Evolutionary conservation across 2,329 filamentous ascomycete species (phyloP).

Genomic region (Neurospora sp.): DNA sequence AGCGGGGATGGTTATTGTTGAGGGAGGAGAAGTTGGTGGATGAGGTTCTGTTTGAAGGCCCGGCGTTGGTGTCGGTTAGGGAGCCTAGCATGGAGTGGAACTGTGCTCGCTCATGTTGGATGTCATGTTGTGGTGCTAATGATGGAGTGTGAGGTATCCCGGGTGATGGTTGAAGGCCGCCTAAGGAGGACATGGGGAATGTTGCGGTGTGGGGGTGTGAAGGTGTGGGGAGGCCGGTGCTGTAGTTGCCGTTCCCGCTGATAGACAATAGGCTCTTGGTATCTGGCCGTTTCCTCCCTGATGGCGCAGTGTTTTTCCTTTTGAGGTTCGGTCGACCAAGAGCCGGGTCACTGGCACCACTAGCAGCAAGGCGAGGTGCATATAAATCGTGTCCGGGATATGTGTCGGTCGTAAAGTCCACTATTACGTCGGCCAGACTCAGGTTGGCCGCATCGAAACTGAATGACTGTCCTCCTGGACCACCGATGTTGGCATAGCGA

Average conservation of each 20-base stretch:
- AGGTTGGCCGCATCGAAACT: constrained; percentile 67
- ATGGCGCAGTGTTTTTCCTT: constrained; percentile 35
- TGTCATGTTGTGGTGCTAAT: constrained; percentile 26
- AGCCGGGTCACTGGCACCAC: constrained; percentile 11
- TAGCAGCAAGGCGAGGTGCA: constrained; percentile 23
- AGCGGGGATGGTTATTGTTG: neutral
- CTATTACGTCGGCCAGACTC: constrained; percentile 55
- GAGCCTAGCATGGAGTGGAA: constrained; percentile 25
- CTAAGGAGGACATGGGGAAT: constrained; percentile 24
- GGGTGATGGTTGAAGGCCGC: constrained; percentile 29
- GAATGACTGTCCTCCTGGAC: constrained; percentile 48
- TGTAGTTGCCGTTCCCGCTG: constrained; percentile 22
- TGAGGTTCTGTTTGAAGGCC: constrained; percentile 16
- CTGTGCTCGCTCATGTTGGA: constrained; percentile 19
- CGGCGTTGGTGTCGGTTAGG: constrained; percentile 24
- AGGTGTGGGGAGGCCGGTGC: constrained; percentile 20
- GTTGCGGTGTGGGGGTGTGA: constrained; percentile 27
- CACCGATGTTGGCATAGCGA: constrained; percentile 54
- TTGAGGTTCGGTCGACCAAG: constrained; percentile 34
- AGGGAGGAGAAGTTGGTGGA: neutral
- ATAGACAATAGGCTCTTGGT: constrained; percentile 27
- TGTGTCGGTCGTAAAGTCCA: constrained; percentile 51
- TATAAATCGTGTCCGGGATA: constrained; percentile 41
- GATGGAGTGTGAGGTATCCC: constrained; percentile 30
- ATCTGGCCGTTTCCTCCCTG: constrained; percentile 30